Base-by-base conservation (phyloP, 2,329 filamentous ascomycete species). In the Claviceps sp. region DNA sequence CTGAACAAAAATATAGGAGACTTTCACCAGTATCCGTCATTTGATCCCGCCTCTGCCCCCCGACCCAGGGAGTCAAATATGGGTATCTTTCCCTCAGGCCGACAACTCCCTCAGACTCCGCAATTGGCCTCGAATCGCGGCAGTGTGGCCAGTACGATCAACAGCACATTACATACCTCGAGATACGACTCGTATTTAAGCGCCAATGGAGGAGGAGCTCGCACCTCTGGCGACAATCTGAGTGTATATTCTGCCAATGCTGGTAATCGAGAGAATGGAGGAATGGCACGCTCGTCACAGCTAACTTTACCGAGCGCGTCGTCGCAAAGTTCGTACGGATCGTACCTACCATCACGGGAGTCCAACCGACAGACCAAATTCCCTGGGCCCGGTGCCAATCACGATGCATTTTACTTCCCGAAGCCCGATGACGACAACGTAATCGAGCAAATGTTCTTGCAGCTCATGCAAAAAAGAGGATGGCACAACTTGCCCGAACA, bases 401-500 rank as follows among this genome's bases (percentile, higher is more conserved):
- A 70, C 56, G 77, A 79, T 39, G 72, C 71, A 23, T 79, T 81
- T 58, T 68, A 82, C 56, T 79, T 93, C 49, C 78, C 82, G 46
- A 81, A 85, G 60, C 88, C 88, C 16, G 78, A 82, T 50, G 86
- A 94, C 65, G 88, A 94, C 62, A 79, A 82, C 53, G 72, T 95
- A 14, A 86, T 96, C 45, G 88, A 97, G 64, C 83, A 90, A 62
- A 87, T 95, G 73, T 97, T 97, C 63, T 75, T 90, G 61, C 84
- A 88, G 50, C 73, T 98, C 57, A 97, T 98, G 93, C 87, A 95
- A 63, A 96, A 96, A 71, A 82, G 93, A 70, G 93, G 91, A 57
- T 97, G 90, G 88, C 93, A 95, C 71, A 94, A 94, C 67, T 73
- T 98, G 57, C 93, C 93, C 5, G 93, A 98, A 63, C 88, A 95